Evolutionary conservation across 805 yeast species (phyloP).

Genomic region (Suhomyces pyralidae): DNA sequence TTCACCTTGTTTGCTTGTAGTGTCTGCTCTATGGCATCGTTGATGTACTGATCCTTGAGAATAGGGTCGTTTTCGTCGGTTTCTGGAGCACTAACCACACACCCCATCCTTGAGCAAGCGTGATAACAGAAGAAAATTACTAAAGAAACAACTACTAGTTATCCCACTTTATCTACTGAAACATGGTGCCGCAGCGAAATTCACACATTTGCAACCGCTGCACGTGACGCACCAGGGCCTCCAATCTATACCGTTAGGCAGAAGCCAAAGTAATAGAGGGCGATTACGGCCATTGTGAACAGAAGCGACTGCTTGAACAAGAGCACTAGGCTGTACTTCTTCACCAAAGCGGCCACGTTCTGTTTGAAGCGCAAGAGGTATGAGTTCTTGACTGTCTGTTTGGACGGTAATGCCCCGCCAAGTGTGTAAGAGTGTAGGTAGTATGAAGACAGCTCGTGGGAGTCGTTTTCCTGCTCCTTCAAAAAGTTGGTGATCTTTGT

Average conservation of each 20-base stretch:
- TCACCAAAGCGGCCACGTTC: conserved; percentile 1
- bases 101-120: conserved; percentile 54
- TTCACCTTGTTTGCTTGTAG: conserved; percentile 49
- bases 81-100: conserved; percentile 52
- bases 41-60: conserved; percentile 50
- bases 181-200: background rate
- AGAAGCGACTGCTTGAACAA: conserved; percentile 19
- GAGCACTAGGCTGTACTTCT: conserved; percentile 18
- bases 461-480: conserved; percentile 20
- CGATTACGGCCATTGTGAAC: conserved; percentile 17
- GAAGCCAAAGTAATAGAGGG: conserved; percentile 20
- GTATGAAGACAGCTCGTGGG: conserved; percentile 3
- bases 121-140: background rate
- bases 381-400: background rate
- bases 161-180: background rate
- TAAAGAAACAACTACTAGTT: background rate
- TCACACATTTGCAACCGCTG: background rate
- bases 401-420: background rate
- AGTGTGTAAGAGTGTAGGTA: conserved; percentile 8
- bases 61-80: conserved; percentile 50
- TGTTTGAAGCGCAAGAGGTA: background rate
- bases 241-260: conserved; percentile 16
- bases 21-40: conserved; percentile 64
- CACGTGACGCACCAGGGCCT: background rate
- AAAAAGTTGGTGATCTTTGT: conserved; percentile 28